These are phyloP conservation scores for Beauveria bassiana DNA, from an alignment of 2,329 filamentous ascomycete genomes.

Conservation along the genomic window DNA sequence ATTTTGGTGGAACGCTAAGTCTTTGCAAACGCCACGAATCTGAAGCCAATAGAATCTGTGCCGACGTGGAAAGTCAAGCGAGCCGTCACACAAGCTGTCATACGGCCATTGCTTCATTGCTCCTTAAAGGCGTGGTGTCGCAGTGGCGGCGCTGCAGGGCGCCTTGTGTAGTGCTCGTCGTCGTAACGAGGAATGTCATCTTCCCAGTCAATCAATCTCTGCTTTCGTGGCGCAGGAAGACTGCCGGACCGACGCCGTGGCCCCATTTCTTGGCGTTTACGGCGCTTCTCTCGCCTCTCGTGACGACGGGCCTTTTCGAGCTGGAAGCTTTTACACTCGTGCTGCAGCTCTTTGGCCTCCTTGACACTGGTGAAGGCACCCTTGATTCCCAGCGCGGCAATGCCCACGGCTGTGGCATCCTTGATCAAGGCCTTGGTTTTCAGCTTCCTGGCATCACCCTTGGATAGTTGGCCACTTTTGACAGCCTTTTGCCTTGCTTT, in stretches of 20 bases:
- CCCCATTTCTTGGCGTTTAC: slow-evolving; percentile 21
- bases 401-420: slow-evolving; percentile 51
- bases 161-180: slow-evolving; percentile 35
- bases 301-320: slow-evolving; percentile 42
- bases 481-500: slow-evolving; percentile 46
- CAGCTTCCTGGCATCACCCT: slow-evolving; percentile 45
- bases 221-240: slow-evolving; percentile 35
- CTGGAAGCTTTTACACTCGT: slow-evolving; percentile 42
- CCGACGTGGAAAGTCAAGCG: not conserved
- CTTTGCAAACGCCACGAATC: not conserved
- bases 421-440: slow-evolving; percentile 49
- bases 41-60: not conserved
- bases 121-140: not conserved
- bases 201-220: slow-evolving; percentile 27
- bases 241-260: slow-evolving; percentile 35
- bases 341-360: slow-evolving; percentile 41
- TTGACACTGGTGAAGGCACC: slow-evolving; percentile 49
- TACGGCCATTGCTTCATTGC: not conserved
- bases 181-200: slow-evolving; percentile 37
- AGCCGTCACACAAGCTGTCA: not conserved
- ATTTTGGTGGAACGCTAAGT: slow-evolving; percentile 8
- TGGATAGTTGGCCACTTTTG: slow-evolving; percentile 43
- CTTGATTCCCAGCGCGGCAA: slow-evolving; percentile 51
- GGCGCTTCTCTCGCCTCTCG: slow-evolving; percentile 31
- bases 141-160: slow-evolving; percentile 1